Evolutionary conservation across 805 yeast species (phyloP).

Genomic region (Suhomyces xylopsoci): DNA sequence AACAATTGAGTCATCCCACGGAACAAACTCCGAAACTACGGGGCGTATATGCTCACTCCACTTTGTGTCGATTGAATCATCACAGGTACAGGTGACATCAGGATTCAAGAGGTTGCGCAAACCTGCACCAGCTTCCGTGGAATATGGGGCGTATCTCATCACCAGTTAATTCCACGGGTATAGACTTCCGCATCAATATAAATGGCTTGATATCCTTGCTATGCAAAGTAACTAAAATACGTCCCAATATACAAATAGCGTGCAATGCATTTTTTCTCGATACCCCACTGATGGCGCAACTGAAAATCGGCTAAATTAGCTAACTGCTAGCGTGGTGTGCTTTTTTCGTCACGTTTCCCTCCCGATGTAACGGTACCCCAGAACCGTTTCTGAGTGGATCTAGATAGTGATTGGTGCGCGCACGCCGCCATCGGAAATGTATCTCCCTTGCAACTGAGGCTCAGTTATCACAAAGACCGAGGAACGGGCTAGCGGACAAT

Average conservation of each 20-base stretch:
- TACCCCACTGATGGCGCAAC: no score
- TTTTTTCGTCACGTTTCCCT: background rate
- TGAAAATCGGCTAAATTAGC: background rate
- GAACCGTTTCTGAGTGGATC: conserved; percentile 2
- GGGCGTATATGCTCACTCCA: background rate
- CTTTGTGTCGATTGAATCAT: background rate
- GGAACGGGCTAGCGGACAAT: background rate
- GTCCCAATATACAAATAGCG: no score
- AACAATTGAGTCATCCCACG: background rate
- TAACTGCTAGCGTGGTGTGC: background rate
- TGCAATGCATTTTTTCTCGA: no score
- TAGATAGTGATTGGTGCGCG: background rate
- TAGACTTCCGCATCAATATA: background rate
- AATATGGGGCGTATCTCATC: background rate
- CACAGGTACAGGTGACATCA: background rate
- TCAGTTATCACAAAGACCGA: background rate
- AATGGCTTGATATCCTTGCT: background rate
- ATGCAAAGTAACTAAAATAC: no score
- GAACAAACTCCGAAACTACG: background rate
- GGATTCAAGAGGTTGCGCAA: no score
- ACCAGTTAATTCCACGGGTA: background rate
- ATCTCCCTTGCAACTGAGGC: background rate
- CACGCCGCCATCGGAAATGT: conserved; percentile 1
- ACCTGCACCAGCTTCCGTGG: no score
- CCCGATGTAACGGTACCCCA: background rate